Conservation (phyloP, 768 basidiomycete genomes). For the Tricholomella constricta region DNA sequence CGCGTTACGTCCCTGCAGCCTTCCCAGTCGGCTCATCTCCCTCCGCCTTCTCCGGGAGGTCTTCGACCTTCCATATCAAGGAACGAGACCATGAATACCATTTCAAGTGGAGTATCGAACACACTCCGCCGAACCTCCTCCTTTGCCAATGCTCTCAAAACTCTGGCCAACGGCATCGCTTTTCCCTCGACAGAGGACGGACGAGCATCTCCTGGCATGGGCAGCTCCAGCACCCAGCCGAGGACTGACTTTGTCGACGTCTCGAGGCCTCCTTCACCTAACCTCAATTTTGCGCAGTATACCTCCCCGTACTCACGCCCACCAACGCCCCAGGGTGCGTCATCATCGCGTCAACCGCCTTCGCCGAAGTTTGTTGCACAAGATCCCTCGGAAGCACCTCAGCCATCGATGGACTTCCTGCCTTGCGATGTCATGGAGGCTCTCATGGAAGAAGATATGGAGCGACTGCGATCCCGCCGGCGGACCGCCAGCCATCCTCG, state of each 20-base stretch:
- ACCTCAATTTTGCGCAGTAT: conserved; percentile 76
- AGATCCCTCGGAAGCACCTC: conserved; percentile 32
- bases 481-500: conserved; percentile 42
- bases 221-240: conserved; percentile 21
- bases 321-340: conserved; percentile 37
- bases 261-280: conserved; percentile 78
- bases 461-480: conserved; percentile 76
- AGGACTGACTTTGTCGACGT: conserved; percentile 36
- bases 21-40: conserved; percentile 43
- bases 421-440: conserved; percentile 86
- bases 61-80: conserved; percentile 53
- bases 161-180: conserved; percentile 67
- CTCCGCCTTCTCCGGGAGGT: conserved; percentile 45
- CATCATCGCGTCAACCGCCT: conserved; percentile 21
- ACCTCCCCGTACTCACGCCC: conserved; percentile 73
- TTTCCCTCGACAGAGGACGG: conserved; percentile 68
- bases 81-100: conserved; percentile 63
- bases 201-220: conserved; percentile 34
- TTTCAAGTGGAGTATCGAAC: conserved; percentile 63
- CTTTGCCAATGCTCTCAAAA: conserved; percentile 75
- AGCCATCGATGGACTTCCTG: conserved; percentile 52
- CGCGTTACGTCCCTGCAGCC: conserved; percentile 54
- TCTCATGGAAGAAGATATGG: conserved; percentile 94
- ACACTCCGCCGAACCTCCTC: conserved; percentile 79
- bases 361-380: conserved; percentile 28